A percentile compares a stretch with the other conserved stretches of the same genome.
phyloP scores from a whole-genome alignment of 495 filamentous ascomycete species.

The Alectoria sarmentosa region DNA sequence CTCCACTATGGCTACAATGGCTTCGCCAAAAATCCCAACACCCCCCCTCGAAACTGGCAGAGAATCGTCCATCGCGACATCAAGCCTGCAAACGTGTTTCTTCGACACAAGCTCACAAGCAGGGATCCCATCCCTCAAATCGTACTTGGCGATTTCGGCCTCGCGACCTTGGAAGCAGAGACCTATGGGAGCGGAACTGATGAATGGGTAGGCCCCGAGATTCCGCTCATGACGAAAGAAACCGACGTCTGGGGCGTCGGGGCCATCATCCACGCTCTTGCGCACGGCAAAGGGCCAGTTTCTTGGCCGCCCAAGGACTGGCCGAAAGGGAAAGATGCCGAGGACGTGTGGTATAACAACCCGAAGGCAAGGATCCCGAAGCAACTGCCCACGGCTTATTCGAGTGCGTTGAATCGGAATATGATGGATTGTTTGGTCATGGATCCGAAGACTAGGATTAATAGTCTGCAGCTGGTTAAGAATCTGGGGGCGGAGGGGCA shows the following conservation, averaged over 20 bases:
- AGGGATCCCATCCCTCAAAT: slow-evolving; percentile 24
- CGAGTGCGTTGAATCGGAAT: neutral
- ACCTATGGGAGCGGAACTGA: neutral
- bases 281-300: neutral
- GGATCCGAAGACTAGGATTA: neutral
- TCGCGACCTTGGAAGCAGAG: slow-evolving; percentile 15
- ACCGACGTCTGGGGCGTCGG: slow-evolving; percentile 17
- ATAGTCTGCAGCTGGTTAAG: neutral
- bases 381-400: neutral
- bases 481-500: neutral
- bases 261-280: slow-evolving; percentile 3
- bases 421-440: slow-evolving; percentile 9
- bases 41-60: slow-evolving; percentile 17
- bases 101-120: slow-evolving; percentile 20
- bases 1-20: slow-evolving; percentile 23
- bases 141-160: slow-evolving; percentile 32
- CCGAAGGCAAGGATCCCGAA: neutral
- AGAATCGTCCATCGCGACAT: slow-evolving; percentile 40
- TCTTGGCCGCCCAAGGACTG: neutral
- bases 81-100: slow-evolving; percentile 43
- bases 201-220: slow-evolving; percentile 1
- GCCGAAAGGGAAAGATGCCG: neutral
- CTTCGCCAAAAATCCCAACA: neutral
- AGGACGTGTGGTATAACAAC: neutral
- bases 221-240: neutral